Percentiles rank a stretch among this genome's conserved stretches.
These are phyloP conservation scores for Globisporangium cylindrosporum DNA, from an alignment of 352 stramenopile species.

Conservation along the genomic window DNA sequence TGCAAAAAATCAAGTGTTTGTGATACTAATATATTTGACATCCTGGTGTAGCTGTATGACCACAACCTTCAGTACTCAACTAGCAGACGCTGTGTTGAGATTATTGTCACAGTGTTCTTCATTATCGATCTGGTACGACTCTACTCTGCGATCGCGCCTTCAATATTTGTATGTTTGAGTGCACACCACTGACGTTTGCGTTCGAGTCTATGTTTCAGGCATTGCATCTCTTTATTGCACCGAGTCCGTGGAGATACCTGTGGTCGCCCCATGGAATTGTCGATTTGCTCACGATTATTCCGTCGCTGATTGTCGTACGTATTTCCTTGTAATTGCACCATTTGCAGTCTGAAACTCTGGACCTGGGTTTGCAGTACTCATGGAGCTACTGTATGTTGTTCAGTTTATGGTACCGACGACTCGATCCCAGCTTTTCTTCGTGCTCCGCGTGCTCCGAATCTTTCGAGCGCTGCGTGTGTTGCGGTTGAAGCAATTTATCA, in stretches of 20 bases:
- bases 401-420: conserved; percentile 47
- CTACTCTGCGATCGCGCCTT: not conserved
- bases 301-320: conserved; percentile 52
- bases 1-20: not conserved
- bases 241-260: conserved; percentile 40
- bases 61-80: conserved; percentile 18
- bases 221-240: conserved; percentile 48
- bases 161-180: too few species aligned
- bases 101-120: conserved; percentile 53
- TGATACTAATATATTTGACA: not conserved
- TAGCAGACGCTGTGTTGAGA: conserved; percentile 29
- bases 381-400: not conserved
- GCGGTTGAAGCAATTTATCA: conserved; percentile 51
- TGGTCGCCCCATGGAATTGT: conserved; percentile 56
- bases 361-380: not conserved
- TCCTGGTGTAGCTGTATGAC: conserved; percentile 37
- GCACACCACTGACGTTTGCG: not conserved
- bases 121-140: conserved; percentile 49
- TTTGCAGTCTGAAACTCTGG: too few species aligned
- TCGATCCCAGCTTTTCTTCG: conserved; percentile 51
- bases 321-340: too few species aligned
- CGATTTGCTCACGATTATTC: conserved; percentile 69
- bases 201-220: conserved; percentile 13
- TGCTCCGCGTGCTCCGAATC: conserved; percentile 68
- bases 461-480: conserved; percentile 65